phyloP scores from a whole-genome alignment of 768 basidiomycete genomes.

The Rhodocollybia butyracea region DNA sequence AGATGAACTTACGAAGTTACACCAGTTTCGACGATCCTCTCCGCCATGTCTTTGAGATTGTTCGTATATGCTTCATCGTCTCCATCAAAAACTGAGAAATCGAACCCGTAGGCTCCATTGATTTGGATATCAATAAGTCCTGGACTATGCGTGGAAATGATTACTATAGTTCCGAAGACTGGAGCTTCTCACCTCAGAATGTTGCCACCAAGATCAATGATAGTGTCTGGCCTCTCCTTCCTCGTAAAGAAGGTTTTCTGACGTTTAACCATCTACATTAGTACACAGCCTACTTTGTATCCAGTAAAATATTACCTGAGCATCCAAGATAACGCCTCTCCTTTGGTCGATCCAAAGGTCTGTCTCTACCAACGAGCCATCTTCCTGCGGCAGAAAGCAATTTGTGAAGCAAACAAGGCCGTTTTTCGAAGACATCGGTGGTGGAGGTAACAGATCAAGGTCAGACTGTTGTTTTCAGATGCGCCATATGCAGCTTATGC shows the following conservation, averaged over 20 bases:
- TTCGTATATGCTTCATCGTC: constrained; percentile 64
- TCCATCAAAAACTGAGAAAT: constrained; percentile 79
- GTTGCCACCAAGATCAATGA: constrained; percentile 71
- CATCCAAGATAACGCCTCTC: constrained; percentile 70
- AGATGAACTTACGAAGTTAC: constrained; percentile 69
- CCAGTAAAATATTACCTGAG: constrained; percentile 47
- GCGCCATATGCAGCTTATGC: neutral
- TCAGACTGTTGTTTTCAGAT: neutral
- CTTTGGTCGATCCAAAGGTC: constrained; percentile 82
- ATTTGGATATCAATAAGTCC: constrained; percentile 88
- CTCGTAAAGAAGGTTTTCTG: constrained; percentile 68
- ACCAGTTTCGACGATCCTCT: constrained; percentile 81
- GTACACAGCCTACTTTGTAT: too few species aligned
- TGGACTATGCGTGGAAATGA: constrained; percentile 45
- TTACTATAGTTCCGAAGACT: constrained; percentile 3
- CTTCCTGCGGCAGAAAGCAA: constrained; percentile 75
- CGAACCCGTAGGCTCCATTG: constrained; percentile 86
- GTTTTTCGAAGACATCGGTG: constrained; percentile 46
- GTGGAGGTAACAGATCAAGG: constrained; percentile 1
- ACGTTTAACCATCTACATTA: constrained; percentile 1
- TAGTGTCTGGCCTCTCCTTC: constrained; percentile 56
- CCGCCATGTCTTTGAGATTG: constrained; percentile 69
- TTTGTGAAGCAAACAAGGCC: constrained; percentile 85
- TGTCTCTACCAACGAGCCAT: constrained; percentile 68
- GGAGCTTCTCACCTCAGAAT: constrained; percentile 56